Evolutionary conservation across 495 filamentous ascomycete genomes (phyloP).

Genomic region (Aspergillus mulundensis): DNA sequence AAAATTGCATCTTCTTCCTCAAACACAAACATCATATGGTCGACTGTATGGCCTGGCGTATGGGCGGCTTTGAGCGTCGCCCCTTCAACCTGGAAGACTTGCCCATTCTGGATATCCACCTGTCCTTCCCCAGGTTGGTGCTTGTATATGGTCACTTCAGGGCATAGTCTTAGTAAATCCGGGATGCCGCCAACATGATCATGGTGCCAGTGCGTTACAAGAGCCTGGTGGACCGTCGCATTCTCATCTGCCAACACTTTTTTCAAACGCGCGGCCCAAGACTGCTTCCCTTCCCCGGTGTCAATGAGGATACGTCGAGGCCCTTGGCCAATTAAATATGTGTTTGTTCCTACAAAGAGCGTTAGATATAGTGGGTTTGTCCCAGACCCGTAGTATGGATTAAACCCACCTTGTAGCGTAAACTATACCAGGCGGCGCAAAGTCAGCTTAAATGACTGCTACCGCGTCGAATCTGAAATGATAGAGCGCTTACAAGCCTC

Average conservation of each 20-base stretch:
- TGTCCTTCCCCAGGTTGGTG: constrained; percentile 39
- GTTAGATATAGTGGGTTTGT: not conserved
- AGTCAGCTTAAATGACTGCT: constrained; percentile 1
- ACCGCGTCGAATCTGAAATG: not conserved
- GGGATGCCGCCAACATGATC: constrained; percentile 77
- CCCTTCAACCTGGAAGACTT: constrained; percentile 69
- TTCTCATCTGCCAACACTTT: constrained; percentile 61
- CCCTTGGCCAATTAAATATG: constrained; percentile 76
- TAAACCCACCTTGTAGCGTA: constrained; percentile 46
- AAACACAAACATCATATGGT: constrained; percentile 74
- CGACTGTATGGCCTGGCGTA: constrained; percentile 80
- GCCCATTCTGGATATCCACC: constrained; percentile 59
- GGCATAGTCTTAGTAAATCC: constrained; percentile 60
- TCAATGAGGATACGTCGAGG: constrained; percentile 68
- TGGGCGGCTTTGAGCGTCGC: constrained; percentile 70
- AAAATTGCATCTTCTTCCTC: constrained; percentile 81
- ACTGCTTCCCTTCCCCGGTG: constrained; percentile 65
- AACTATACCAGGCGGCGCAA: constrained; percentile 29
- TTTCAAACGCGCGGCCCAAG: constrained; percentile 57
- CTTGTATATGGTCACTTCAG: constrained; percentile 52
- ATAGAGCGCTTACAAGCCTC: not conserved
- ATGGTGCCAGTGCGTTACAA: constrained; percentile 88
- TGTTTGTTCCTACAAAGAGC: constrained; percentile 66
- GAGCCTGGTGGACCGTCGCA: constrained; percentile 55
- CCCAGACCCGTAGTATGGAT: not conserved